Evolutionary conservation across 768 basidiomycete species (phyloP).

Genomic region (Tubosaeta brunneosetosa): DNA sequence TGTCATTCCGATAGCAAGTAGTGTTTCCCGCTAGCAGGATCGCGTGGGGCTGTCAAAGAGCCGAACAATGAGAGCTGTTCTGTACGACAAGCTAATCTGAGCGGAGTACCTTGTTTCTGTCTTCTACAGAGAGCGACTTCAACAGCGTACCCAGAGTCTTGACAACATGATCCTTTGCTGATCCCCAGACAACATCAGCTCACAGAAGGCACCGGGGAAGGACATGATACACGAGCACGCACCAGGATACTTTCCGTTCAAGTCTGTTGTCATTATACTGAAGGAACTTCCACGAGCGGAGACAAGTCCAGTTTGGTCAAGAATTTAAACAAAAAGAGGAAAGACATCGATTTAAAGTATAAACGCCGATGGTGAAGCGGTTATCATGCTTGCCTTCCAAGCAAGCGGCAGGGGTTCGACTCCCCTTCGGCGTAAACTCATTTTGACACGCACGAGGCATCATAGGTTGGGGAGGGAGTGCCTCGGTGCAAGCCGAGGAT

Average conservation of each 20-base stretch:
- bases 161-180: constrained; percentile 49
- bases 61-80: background rate
- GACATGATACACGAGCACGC: background rate
- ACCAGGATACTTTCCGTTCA: constrained; percentile 24
- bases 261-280: constrained; percentile 4
- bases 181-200: background rate
- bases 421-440: constrained; percentile 51
- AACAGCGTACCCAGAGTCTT: constrained; percentile 52
- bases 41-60: constrained; percentile 57
- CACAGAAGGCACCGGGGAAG: too few relatives aligned
- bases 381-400: constrained; percentile 94
- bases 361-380: constrained; percentile 77
- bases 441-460: too few relatives aligned
- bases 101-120: constrained; percentile 47
- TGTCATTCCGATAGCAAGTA: constrained; percentile 69
- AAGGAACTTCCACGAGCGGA: too few relatives aligned
- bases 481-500: background rate
- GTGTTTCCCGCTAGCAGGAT: constrained; percentile 62
- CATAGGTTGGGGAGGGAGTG: too few relatives aligned
- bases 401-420: constrained; percentile 74
- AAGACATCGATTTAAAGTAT: too few relatives aligned
- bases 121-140: constrained; percentile 43
- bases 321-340: too few relatives aligned
- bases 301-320: too few relatives aligned
- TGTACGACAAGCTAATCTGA: background rate